These are phyloP conservation scores for Saturnispora gosingensis DNA, from an alignment of 805 yeast species.

Conservation along the genomic window DNA sequence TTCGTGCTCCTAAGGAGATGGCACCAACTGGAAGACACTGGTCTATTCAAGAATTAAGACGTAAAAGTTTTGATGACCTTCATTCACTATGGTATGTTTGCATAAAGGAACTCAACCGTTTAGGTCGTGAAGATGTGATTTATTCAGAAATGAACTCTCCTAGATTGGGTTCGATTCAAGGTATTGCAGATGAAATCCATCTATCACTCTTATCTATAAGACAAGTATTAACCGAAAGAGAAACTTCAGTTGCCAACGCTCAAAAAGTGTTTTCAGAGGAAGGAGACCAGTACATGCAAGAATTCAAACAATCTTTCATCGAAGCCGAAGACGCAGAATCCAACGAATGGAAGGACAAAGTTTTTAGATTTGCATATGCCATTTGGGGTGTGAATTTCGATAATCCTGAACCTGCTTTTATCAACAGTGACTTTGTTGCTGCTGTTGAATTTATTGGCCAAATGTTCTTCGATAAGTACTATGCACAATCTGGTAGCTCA, in stretches of 20 bases:
- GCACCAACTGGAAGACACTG: conserved; percentile 62
- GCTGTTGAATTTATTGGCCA: conserved; percentile 67
- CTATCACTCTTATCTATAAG: conserved; percentile 71
- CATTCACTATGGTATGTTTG: conserved; percentile 88
- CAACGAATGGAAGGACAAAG: conserved; percentile 52
- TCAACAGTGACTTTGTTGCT: conserved; percentile 48
- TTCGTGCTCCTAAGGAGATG: conserved; percentile 50
- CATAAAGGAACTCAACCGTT: conserved; percentile 69
- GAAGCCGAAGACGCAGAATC: conserved; percentile 44
- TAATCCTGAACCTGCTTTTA: conserved; percentile 46
- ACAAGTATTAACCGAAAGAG: conserved; percentile 82
- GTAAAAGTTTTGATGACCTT: conserved; percentile 85
- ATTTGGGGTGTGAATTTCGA: conserved; percentile 77
- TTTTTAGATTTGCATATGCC: conserved; percentile 73
- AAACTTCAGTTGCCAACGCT: conserved; percentile 56
- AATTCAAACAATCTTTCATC: conserved; percentile 52
- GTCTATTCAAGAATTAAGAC: conserved; percentile 80
- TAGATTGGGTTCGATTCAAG: conserved; percentile 15
- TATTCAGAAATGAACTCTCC: conserved; percentile 32
- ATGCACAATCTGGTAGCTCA: conserved; percentile 24
- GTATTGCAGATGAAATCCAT: conserved; percentile 35
- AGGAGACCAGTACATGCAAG: conserved; percentile 41
- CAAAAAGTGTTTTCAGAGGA: conserved; percentile 35
- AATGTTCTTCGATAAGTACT: conserved; percentile 51
- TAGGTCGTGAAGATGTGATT: conserved; percentile 67